phyloP scores from a whole-genome alignment of 192 early-diverging fungal species.

The Paraglomus brasilianum region DNA sequence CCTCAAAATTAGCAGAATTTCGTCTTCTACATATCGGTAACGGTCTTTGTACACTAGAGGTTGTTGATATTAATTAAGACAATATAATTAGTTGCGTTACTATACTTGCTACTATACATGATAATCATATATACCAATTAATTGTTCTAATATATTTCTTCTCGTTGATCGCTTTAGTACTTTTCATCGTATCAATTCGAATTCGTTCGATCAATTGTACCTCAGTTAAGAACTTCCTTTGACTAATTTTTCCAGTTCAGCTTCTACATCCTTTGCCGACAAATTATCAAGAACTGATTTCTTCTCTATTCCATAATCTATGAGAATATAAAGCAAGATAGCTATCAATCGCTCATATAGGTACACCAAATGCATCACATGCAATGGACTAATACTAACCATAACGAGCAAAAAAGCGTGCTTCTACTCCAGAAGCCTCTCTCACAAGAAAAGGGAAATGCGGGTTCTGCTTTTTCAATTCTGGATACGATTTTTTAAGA shows the following conservation, averaged over 20 bases:
- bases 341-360: background rate
- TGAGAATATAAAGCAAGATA: background rate
- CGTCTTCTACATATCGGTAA: no score
- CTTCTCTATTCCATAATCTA: conserved; percentile 81
- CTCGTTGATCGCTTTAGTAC: no score
- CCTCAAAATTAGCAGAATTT: no score
- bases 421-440: conserved; percentile 81
- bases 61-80: no score
- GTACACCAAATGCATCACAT: background rate
- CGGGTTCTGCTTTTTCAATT: conserved; percentile 85
- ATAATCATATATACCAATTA: no score
- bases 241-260: conserved; percentile 68
- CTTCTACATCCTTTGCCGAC: conserved; percentile 68
- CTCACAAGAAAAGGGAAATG: conserved; percentile 87
- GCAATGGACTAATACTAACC: conserved; percentile 51
- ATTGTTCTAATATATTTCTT: no score
- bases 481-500: conserved; percentile 74
- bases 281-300: conserved; percentile 75
- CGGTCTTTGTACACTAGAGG: no score
- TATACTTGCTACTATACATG: no score
- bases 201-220: no score
- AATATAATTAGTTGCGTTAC: no score
- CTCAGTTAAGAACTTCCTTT: conserved; percentile 28
- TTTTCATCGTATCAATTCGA: no score
- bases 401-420: conserved; percentile 87